Base-by-base conservation (phyloP, 257 asterid genomes). In the Nicotiana attenuata region DNA sequence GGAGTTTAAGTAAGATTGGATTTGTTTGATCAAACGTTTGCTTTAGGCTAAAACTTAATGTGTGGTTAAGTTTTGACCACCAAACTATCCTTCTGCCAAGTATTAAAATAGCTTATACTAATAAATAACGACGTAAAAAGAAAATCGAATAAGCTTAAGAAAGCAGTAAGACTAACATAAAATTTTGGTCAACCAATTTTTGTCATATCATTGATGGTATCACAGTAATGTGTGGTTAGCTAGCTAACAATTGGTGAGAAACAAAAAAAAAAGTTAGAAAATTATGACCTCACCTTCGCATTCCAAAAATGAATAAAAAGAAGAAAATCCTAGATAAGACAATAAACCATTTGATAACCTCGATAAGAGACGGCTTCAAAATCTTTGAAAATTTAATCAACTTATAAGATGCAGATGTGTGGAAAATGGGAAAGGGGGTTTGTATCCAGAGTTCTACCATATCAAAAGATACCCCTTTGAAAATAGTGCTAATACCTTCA, bases 401-500 rank as follows among this genome's bases (percentile, higher is more conserved):
- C 38, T 45, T 13, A 69, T 6, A 47, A 22, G 61, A 45, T 73
- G 26, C 24, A 75, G 50, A 71, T 71, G 20, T 75, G 63, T 50
- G 79, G 63, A 60, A 75, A 75, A 75, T 75, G 41, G 79, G 79
- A 75, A 50, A 75, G 38, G 79, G 79, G 63, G 79, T 50, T 24
- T 75, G 79, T 75, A 75, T 75, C 79, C 52, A 47, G 10, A 26
- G 31, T 45, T 78, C 56, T 20, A 64, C 76, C 47, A 75, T 13
- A 78, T 64, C 77, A 86, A 84, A 80, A 78, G 80, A 77, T 83
- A 38, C 82, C 57, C 55, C 41, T 28, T 83, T 57, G 79, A 80
- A 86, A 85, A 88, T 67, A 38, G 87, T 84, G 89, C 84, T 64
- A 56, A 60, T 45, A 61, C 82, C 86, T 20, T 85, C 86, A 82